Percentiles rank a stretch among this genome's conserved stretches.
phyloP scores from a whole-genome alignment of 108 stramenopile species.

The Conticribra weissflogii region DNA sequence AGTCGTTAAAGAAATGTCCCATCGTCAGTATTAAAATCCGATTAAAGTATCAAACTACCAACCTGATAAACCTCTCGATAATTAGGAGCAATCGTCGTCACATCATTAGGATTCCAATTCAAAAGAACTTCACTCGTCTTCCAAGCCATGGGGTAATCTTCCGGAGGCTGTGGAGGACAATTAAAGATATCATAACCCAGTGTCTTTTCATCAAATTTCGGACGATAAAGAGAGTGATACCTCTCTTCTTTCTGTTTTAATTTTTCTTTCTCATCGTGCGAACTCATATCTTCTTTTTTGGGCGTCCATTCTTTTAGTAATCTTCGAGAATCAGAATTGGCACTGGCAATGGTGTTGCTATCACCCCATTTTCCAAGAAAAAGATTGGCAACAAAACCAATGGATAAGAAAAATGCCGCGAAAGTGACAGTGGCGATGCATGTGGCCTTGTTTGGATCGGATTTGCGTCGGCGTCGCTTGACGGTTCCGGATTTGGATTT shows the following conservation, averaged over 20 bases:
- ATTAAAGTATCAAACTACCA: no score
- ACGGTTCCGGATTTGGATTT: background rate
- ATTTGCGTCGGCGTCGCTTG: conserved; percentile 10
- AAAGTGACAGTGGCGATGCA: conserved; percentile 9
- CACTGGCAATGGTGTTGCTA: background rate
- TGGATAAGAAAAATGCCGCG: conserved; percentile 2
- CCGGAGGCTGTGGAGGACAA: conserved; percentile 33
- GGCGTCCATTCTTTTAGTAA: conserved; percentile 21
- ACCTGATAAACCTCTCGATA: conserved; percentile 37
- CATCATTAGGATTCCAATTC: conserved; percentile 43
- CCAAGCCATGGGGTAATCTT: conserved; percentile 45
- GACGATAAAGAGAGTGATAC: conserved; percentile 21
- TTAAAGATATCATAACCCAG: conserved; percentile 37
- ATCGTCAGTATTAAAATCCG: no score
- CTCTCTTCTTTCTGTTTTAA: conserved; percentile 8
- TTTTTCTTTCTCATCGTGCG: background rate
- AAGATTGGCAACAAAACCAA: conserved; percentile 10
- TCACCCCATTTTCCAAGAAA: background rate
- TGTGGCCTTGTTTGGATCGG: conserved; percentile 17
- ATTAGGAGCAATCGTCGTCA: conserved; percentile 11
- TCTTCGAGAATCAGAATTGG: background rate
- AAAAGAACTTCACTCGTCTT: conserved; percentile 20
- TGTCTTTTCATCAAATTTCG: conserved; percentile 11
- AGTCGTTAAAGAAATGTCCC: no score
- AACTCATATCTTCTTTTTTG: background rate